Evolutionary conservation across 73 alveolate species (phyloP).

Genomic region (Effrenium voratum): DNA sequence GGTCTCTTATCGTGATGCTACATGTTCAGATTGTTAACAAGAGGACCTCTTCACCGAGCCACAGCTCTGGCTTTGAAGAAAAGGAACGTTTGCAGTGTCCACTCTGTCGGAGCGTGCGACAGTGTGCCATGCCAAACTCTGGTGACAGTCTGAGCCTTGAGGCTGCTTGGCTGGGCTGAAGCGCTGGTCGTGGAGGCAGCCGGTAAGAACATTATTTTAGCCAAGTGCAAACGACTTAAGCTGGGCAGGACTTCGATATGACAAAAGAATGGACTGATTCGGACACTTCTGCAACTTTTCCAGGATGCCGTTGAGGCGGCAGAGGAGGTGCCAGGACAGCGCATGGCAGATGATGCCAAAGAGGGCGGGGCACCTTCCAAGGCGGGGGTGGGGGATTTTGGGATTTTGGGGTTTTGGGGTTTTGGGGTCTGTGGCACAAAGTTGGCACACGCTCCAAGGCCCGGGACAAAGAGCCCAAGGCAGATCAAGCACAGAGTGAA

Average conservation of each 20-base stretch:
- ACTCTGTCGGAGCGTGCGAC: not conserved
- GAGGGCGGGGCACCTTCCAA: not conserved
- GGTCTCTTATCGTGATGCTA: too few species aligned
- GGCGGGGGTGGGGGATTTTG: not conserved
- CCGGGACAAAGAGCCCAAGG: not conserved
- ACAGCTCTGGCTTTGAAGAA: not conserved
- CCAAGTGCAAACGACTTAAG: not conserved
- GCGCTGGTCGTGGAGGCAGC: conserved; percentile 45
- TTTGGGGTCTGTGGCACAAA: not conserved
- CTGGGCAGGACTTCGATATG: too few species aligned
- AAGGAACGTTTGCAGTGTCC: not conserved
- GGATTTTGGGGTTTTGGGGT: too few species aligned
- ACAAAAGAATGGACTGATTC: too few species aligned
- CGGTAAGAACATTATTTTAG: not conserved
- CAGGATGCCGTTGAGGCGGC: conserved; percentile 54
- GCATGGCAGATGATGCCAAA: not conserved
- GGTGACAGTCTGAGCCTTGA: not conserved
- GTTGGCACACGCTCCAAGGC: not conserved
- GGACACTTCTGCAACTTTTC: not conserved
- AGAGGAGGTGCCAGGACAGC: conserved; percentile 65
- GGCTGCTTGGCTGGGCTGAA: conserved; percentile 81
- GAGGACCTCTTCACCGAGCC: not conserved
- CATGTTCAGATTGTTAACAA: not conserved
- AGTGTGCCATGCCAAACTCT: not conserved
- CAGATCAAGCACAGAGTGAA: not conserved